phyloP scores from a whole-genome alignment of 176 grass and related monocot species.

The Musa itinerans region DNA sequence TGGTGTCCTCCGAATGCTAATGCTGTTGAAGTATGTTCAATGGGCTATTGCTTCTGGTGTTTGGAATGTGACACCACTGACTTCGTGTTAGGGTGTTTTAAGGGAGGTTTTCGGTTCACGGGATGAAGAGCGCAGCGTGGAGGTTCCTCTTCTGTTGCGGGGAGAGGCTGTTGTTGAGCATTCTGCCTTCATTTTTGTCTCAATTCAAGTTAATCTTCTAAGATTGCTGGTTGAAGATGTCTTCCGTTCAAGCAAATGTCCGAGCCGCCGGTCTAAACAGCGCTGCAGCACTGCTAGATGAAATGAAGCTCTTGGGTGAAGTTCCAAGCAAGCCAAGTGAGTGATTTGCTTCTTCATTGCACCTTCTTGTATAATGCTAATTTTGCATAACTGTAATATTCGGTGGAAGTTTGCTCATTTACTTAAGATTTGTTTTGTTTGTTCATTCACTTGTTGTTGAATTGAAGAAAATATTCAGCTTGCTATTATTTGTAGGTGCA shows the following conservation, averaged over 20 bases:
- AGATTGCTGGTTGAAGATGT: slow-evolving; percentile 24
- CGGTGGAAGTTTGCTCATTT: neutral
- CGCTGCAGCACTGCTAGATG: slow-evolving; percentile 67
- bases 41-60: neutral
- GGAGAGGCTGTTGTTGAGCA: neutral
- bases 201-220: neutral
- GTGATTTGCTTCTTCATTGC: neutral
- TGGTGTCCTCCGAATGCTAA: neutral
- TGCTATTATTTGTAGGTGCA: slow-evolving; percentile 22
- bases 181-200: neutral
- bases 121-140: neutral
- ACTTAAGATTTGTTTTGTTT: neutral
- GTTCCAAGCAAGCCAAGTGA: slow-evolving; percentile 41
- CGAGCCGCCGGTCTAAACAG: slow-evolving; percentile 44
- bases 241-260: slow-evolving; percentile 47
- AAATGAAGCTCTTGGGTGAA: slow-evolving; percentile 92
- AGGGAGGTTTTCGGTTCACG: neutral
- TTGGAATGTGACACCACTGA: neutral
- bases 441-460: neutral
- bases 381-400: neutral
- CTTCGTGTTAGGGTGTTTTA: neutral
- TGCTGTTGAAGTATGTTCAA: neutral
- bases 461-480: neutral
- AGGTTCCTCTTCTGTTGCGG: neutral
- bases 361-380: slow-evolving; percentile 9